Conservation (phyloP, 2,329 filamentous ascomycete genomes). For the Clonostachys rhizophaga region DNA sequence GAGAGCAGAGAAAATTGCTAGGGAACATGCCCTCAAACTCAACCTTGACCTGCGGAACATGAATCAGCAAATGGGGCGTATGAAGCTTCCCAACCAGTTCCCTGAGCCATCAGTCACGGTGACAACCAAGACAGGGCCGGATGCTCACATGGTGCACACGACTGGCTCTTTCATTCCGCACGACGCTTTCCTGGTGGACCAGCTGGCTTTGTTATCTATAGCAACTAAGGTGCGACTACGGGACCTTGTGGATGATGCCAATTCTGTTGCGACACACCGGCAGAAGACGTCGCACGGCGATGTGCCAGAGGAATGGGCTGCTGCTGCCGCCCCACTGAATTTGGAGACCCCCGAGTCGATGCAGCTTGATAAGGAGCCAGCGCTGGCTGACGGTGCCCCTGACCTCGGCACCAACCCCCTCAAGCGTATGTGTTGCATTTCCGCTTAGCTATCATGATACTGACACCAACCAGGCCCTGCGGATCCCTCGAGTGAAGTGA, state of each 20-base stretch:
- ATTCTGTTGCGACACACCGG: constrained; percentile 64
- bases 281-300: constrained; percentile 76
- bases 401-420: constrained; percentile 42
- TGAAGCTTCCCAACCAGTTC: constrained; percentile 43
- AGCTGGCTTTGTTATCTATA: constrained; percentile 77
- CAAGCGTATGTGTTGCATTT: constrained; percentile 49
- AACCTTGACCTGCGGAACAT: constrained; percentile 50
- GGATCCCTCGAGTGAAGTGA: too few relatives aligned
- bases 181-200: constrained; percentile 73
- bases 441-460: not conserved
- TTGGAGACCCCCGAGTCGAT: constrained; percentile 27
- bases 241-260: constrained; percentile 72
- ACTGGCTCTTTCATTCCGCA: constrained; percentile 68
- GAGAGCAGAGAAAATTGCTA: constrained; percentile 53
- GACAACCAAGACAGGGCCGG: constrained; percentile 48
- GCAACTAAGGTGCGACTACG: constrained; percentile 77
- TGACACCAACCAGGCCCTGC: not conserved
- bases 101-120: constrained; percentile 48
- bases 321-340: constrained; percentile 57
- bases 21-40: constrained; percentile 51
- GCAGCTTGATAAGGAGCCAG: constrained; percentile 8
- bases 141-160: constrained; percentile 59
- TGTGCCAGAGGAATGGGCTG: constrained; percentile 70
- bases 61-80: constrained; percentile 36
- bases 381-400: constrained; percentile 23